Base-by-base conservation (phyloP, 345 rosid genomes). In the Dovyalis caffra region DNA sequence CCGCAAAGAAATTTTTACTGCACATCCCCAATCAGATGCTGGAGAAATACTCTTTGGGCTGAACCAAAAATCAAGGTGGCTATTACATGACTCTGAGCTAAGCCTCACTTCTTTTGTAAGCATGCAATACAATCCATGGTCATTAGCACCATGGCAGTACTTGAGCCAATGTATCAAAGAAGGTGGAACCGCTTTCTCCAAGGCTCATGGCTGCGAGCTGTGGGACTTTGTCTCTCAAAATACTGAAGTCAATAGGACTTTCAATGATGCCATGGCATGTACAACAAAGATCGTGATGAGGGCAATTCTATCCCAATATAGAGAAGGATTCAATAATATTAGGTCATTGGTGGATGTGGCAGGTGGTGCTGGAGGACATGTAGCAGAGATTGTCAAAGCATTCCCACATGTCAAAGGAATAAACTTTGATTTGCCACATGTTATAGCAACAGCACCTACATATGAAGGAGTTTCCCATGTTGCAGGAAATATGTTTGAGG, bases 371-470 rank as follows among this genome's bases (percentile, higher is more conserved):
- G 86, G 85, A 15, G 70, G 31, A 0, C 1, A 63, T 25, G 8
- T 81, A 8, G 69, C 71, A 0, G 83, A 83, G 70, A 72, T 85
- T 28, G 78, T 79, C 3, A 78, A 74, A 69, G 57, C 72, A 0
- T 35, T 81, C 69, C 85, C 86, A 0, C 82, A 79, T 68, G 75
- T 85, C 51, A 74, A 76, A 72, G 80, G 78, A 1, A 29, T 77
- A 1, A 83, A 86, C 71, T 86, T 86, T 28, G 89, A 86, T 82
- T 34, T 83, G 74, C 83, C 81, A 0, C 89, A 83, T 37, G 87
- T 83, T 0, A 69, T 86, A 1, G 74, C 76, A 9, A 74, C 84
- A 1, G 87, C 87, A 3, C 83, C 87, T 0, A 5, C 8, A 18
- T 71, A 64, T 32, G 34, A 63, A 3, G 84, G 85, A 38, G 77